Evolutionary conservation across 257 asterid genomes (phyloP).

Genomic region (Eucommia ulmoides): DNA sequence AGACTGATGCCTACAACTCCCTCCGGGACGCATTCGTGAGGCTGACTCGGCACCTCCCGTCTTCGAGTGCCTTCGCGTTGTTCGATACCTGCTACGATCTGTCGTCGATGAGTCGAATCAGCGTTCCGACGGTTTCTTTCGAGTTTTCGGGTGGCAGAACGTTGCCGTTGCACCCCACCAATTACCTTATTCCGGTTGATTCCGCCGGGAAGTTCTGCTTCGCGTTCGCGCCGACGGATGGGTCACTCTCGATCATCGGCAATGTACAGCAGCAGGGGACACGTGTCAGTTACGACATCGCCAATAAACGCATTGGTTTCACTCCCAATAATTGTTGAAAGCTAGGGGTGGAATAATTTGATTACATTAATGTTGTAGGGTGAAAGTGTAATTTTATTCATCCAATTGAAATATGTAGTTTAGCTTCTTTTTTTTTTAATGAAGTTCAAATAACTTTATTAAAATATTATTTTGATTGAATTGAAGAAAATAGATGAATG

Average conservation of each 20-base stretch:
- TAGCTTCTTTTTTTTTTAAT: too few relatives aligned
- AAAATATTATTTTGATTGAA: too few relatives aligned
- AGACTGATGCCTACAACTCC: constrained; percentile 29
- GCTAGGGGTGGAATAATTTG: too few relatives aligned
- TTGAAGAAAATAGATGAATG: too few relatives aligned
- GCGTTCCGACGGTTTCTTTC: constrained; percentile 59
- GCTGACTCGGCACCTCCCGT: constrained; percentile 17
- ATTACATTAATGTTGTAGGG: too few relatives aligned
- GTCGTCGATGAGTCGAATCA: constrained; percentile 20
- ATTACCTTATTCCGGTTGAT: constrained; percentile 59
- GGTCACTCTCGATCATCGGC: constrained; percentile 62
- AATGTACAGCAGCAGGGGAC: constrained; percentile 85
- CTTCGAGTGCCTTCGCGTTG: constrained; percentile 26
- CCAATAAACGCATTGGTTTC: constrained; percentile 40
- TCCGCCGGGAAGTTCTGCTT: constrained; percentile 44
- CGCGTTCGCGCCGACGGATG: constrained; percentile 55
- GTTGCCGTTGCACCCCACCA: constrained; percentile 34
- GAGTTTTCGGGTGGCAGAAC: constrained; percentile 33
- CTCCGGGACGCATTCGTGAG: constrained; percentile 42
- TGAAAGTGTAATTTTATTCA: too few relatives aligned
- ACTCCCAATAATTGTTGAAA: constrained; percentile 64
- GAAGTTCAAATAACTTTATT: too few relatives aligned
- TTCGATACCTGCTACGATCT: constrained; percentile 76
- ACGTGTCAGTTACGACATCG: constrained; percentile 63
- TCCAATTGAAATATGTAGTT: too few relatives aligned